These are phyloP conservation scores for Apiotrichum akiyoshidainum DNA, from an alignment of 1,284 basidiomycete genomes.

Conservation along the genomic window DNA sequence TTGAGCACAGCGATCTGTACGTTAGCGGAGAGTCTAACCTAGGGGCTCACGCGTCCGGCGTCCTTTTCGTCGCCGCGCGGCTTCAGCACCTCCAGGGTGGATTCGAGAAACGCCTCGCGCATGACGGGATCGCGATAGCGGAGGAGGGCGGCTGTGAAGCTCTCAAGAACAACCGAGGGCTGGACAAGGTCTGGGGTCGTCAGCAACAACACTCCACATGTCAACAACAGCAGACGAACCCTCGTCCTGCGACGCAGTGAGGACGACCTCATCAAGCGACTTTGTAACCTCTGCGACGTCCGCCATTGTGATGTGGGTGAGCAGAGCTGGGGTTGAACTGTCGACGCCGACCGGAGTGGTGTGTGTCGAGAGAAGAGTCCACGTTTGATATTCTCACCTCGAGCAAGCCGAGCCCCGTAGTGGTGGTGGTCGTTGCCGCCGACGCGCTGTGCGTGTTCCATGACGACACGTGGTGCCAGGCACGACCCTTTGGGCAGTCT, in stretches of 20 bases:
- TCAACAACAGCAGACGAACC: neutral
- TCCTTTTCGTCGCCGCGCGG: slow-evolving; percentile 16
- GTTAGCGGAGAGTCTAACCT: neutral
- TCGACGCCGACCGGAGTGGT: too few relatives aligned
- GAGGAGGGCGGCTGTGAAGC: slow-evolving; percentile 12
- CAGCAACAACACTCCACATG: neutral
- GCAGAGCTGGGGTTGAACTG: neutral
- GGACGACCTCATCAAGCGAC: slow-evolving; percentile 17
- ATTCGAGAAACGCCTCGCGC: slow-evolving; percentile 22
- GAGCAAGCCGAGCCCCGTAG: too few relatives aligned
- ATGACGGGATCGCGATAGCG: slow-evolving; percentile 15
- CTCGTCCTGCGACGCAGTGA: slow-evolving; percentile 13
- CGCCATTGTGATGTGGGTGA: neutral
- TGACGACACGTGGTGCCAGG: neutral
- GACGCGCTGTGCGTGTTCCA: neutral
- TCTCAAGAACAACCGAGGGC: slow-evolving; percentile 18
- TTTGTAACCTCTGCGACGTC: slow-evolving; percentile 17
- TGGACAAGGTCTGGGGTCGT: slow-evolving; percentile 6
- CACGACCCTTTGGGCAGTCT: neutral
- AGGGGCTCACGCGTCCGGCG: slow-evolving; percentile 12
- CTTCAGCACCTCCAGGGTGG: slow-evolving; percentile 16
- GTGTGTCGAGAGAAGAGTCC: neutral
- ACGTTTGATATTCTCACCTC: neutral
- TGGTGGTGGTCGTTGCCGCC: too few relatives aligned
- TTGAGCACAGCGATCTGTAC: slow-evolving; percentile 15